Conservation (phyloP, 176 grass and related monocot species). For the Elaeis guineensis region DNA sequence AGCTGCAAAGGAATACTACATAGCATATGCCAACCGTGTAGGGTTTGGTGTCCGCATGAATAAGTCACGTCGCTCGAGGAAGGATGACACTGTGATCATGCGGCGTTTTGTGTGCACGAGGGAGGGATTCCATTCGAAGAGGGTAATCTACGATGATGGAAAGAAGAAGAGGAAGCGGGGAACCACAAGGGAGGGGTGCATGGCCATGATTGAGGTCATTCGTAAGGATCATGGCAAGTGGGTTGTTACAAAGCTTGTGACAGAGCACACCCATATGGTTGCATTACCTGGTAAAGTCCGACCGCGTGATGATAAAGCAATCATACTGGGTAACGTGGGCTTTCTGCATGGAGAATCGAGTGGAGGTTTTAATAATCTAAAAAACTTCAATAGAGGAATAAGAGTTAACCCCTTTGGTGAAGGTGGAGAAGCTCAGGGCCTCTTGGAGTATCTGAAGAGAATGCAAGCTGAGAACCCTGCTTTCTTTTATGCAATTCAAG, state of each 20-base stretch:
- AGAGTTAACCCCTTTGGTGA: slow-evolving; percentile 37
- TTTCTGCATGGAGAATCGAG: not conserved
- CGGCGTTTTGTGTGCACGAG: slow-evolving; percentile 52
- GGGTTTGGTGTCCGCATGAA: slow-evolving; percentile 47
- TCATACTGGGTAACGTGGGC: not conserved
- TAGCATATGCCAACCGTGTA: slow-evolving; percentile 29
- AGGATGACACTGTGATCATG: slow-evolving; percentile 56
- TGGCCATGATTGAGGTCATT: slow-evolving; percentile 57
- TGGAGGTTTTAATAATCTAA: slow-evolving; percentile 14
- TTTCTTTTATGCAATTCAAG: slow-evolving; percentile 54
- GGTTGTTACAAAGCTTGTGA: slow-evolving; percentile 47
- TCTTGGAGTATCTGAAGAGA: slow-evolving; percentile 45
- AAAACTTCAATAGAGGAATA: slow-evolving; percentile 26
- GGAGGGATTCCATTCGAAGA: slow-evolving; percentile 50
- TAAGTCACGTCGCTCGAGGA: slow-evolving; percentile 55
- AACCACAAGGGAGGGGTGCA: slow-evolving; percentile 48
- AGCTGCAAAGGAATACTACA: slow-evolving; percentile 50
- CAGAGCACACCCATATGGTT: slow-evolving; percentile 39
- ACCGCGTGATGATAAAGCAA: not conserved
- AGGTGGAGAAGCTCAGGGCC: slow-evolving; percentile 28
- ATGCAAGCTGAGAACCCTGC: slow-evolving; percentile 38
- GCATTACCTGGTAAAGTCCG: slow-evolving; percentile 9
- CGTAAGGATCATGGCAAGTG: slow-evolving; percentile 42
- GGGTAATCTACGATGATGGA: slow-evolving; percentile 27
- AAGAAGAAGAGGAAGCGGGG: slow-evolving; percentile 45